Evolutionary conservation across 2,329 filamentous ascomycete genomes (phyloP).

Genomic region (Colletotrichum tamarilloi): DNA sequence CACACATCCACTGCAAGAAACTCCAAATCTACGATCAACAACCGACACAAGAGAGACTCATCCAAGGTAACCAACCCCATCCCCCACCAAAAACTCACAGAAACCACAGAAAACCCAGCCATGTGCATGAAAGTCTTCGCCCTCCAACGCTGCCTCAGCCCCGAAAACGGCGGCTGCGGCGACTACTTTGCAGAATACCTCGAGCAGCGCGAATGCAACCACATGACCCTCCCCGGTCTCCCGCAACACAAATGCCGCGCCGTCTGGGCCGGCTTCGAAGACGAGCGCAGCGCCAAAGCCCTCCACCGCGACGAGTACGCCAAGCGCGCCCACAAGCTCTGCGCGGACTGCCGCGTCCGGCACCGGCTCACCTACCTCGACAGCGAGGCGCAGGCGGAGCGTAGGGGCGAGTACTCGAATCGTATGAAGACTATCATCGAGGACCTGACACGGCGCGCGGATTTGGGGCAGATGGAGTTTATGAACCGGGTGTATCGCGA

Average conservation of each 20-base stretch:
- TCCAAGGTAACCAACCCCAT: background rate
- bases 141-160: constrained; percentile 19
- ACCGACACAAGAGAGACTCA: background rate
- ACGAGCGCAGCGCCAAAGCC: background rate
- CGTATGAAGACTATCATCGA: background rate
- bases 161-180: constrained; percentile 18
- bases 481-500: constrained; percentile 2
- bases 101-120: background rate
- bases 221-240: constrained; percentile 3
- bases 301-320: constrained; percentile 14
- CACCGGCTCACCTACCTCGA: background rate
- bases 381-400: constrained; percentile 7
- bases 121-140: constrained; percentile 30
- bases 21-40: background rate
- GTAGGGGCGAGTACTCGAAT: constrained; percentile 5
- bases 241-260: background rate
- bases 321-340: background rate
- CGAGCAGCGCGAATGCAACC: constrained; percentile 5
- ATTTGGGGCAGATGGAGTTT: background rate
- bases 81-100: background rate
- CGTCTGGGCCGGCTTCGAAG: constrained; percentile 28
- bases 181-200: constrained; percentile 24
- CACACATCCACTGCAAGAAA: background rate
- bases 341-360: background rate
- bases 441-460: background rate